phyloP scores from a whole-genome alignment of 2,329 filamentous ascomycete species.

The Aspergillus sp. region DNA sequence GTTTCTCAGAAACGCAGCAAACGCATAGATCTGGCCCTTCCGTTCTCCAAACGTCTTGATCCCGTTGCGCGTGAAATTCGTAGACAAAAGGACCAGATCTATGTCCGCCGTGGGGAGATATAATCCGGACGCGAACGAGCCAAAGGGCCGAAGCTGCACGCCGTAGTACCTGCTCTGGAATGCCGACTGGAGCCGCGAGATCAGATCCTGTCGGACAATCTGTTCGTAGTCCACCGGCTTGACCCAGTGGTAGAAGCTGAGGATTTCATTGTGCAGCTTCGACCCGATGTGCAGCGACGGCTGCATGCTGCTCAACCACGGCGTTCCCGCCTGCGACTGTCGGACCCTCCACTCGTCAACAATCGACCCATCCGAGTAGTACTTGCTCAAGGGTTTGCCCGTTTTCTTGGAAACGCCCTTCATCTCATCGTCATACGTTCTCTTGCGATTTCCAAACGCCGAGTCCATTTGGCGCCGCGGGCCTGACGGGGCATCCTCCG shows the following conservation, averaged over 20 bases:
- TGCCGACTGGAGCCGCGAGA: constrained; percentile 64
- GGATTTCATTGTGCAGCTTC: constrained; percentile 84
- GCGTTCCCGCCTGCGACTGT: constrained; percentile 47
- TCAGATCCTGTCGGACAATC: constrained; percentile 68
- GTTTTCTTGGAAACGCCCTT: constrained; percentile 56
- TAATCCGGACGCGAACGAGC: constrained; percentile 87
- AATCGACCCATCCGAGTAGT: constrained; percentile 52
- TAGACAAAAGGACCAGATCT: constrained; percentile 79
- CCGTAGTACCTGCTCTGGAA: constrained; percentile 60
- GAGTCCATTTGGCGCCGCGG: constrained; percentile 37
- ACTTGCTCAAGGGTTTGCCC: constrained; percentile 53
- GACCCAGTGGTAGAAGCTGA: constrained; percentile 85
- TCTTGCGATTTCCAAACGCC: constrained; percentile 67
- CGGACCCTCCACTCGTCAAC: constrained; percentile 54
- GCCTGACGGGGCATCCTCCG: constrained; percentile 37
- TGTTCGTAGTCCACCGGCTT: constrained; percentile 76
- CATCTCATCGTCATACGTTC: constrained; percentile 69
- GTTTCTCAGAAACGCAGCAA: constrained; percentile 59
- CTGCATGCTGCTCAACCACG: constrained; percentile 56
- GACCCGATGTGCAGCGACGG: constrained; percentile 31
- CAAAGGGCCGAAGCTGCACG: constrained; percentile 72
- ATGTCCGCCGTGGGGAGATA: constrained; percentile 83
- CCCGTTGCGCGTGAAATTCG: constrained; percentile 56
- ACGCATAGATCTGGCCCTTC: constrained; percentile 58
- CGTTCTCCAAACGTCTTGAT: constrained; percentile 51